These are phyloP conservation scores for Echria macrotheca DNA, from an alignment of 495 filamentous ascomycete species.

Conservation along the genomic window DNA sequence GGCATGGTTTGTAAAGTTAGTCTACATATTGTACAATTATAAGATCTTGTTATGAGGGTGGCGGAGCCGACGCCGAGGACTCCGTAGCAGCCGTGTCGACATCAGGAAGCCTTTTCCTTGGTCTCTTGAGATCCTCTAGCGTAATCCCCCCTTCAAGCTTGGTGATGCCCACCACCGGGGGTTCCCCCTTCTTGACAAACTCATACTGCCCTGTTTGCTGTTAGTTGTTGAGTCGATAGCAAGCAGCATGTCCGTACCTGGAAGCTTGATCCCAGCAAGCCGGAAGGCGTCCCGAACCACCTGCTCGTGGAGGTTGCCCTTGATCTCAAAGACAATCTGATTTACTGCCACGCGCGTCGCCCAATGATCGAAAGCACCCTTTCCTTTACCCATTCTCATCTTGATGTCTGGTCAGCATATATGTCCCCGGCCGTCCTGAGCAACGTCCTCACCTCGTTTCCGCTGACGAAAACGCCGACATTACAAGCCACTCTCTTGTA, in stretches of 20 bases:
- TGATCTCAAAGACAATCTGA: conserved; percentile 86
- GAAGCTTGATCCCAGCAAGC: conserved; percentile 90
- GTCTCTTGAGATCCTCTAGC: conserved; percentile 69
- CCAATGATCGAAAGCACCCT: conserved; percentile 97
- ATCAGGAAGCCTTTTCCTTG: conserved; percentile 59
- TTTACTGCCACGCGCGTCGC: conserved; percentile 79
- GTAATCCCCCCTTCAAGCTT: conserved; percentile 80
- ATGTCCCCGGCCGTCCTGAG: neutral
- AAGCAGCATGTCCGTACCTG: conserved; percentile 51
- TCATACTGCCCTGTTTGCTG: conserved; percentile 72
- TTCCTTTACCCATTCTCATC: conserved; percentile 97
- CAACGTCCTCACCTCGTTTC: conserved; percentile 65
- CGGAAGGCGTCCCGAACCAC: conserved; percentile 90
- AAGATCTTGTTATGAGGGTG: conserved; percentile 18
- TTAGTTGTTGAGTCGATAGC: too few species aligned
- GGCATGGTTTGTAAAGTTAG: too few species aligned
- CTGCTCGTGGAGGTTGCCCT: conserved; percentile 89
- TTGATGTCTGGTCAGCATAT: conserved; percentile 25
- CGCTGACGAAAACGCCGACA: conserved; percentile 89
- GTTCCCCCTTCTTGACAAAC: conserved; percentile 89
- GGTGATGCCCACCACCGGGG: conserved; percentile 87
- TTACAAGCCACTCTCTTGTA: conserved; percentile 88
- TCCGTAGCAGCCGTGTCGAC: conserved; percentile 10
- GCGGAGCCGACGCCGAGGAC: conserved; percentile 14
- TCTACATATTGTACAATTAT: neutral